A percentile compares a stretch with the other conserved stretches of the same genome.
phyloP scores from a whole-genome alignment of 768 basidiomycete genomes.

The Russula brevipes region DNA sequence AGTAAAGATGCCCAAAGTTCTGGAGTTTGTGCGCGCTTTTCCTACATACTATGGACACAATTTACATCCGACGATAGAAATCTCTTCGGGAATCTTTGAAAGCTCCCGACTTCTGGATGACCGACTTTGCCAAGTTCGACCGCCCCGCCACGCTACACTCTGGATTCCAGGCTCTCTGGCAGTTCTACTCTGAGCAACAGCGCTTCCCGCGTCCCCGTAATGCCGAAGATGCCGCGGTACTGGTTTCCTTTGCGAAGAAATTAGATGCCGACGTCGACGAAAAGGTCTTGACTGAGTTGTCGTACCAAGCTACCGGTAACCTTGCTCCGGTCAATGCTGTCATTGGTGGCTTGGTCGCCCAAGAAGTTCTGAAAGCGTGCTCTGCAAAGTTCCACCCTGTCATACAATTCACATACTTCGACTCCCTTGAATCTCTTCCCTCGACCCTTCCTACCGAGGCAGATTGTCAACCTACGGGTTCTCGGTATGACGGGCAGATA shows the following conservation, averaged over 20 bases:
- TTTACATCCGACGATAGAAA: constrained; percentile 56
- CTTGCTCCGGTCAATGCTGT: constrained; percentile 88
- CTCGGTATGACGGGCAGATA: constrained; percentile 91
- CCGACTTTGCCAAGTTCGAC: constrained; percentile 97
- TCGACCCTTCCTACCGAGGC: constrained; percentile 65
- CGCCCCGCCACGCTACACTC: constrained; percentile 85
- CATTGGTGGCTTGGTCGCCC: constrained; percentile 95
- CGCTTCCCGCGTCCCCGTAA: constrained; percentile 81
- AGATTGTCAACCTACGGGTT: constrained; percentile 75
- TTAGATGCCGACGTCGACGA: constrained; percentile 73
- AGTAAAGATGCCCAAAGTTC: constrained; percentile 97
- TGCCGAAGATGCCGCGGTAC: constrained; percentile 62
- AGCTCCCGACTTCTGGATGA: constrained; percentile 83
- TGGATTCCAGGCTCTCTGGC: constrained; percentile 90
- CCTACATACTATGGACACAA: background rate
- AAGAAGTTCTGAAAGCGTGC: constrained; percentile 94
- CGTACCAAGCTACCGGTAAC: constrained; percentile 90
- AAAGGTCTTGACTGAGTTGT: constrained; percentile 73
- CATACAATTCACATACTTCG: constrained; percentile 93
- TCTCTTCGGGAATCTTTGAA: constrained; percentile 79
- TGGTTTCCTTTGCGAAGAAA: constrained; percentile 77
- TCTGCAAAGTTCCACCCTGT: constrained; percentile 98
- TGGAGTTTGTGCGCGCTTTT: constrained; percentile 73
- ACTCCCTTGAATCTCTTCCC: constrained; percentile 94
- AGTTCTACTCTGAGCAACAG: constrained; percentile 59